phyloP scores from a whole-genome alignment of 345 rosid species.

The Schrenkiella parvula region DNA sequence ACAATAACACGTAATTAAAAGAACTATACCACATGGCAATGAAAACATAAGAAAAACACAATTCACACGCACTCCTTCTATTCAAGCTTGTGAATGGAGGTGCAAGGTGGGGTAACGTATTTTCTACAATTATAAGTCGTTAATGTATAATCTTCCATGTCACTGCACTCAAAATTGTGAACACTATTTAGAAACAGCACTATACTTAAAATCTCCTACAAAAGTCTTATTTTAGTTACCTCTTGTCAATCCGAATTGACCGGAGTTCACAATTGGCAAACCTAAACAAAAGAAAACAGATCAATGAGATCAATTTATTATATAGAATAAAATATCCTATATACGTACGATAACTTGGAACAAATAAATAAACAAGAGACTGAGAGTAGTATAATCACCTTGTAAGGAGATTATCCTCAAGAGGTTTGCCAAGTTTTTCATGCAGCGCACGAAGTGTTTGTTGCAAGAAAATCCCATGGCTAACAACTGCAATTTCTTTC shows the following conservation, averaged over 20 bases:
- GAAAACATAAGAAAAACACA: neutral
- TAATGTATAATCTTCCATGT: slow-evolving; percentile 12
- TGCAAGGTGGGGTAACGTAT: slow-evolving; percentile 8
- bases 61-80: neutral
- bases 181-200: neutral
- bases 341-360: neutral
- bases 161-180: slow-evolving; percentile 4
- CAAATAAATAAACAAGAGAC: neutral
- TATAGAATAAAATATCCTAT: neutral
- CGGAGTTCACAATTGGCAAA: slow-evolving; percentile 33
- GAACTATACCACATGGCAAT: no score
- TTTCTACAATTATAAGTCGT: slow-evolving; percentile 12
- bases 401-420: neutral
- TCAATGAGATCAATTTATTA: neutral
- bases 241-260: slow-evolving; percentile 12
- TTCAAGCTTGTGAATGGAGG: slow-evolving; percentile 5
- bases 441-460: slow-evolving; percentile 42
- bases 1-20: no score
- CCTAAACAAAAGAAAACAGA: neutral
- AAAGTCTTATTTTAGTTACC: neutral
- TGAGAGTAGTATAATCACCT: slow-evolving; percentile 4
- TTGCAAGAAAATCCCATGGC: slow-evolving; percentile 68
- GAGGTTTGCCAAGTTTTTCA: slow-evolving; percentile 32
- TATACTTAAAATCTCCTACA: neutral
- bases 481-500: slow-evolving; percentile 75